phyloP scores from a whole-genome alignment of 2,329 filamentous ascomycete species.

The Apiospora kogelbergensis region DNA sequence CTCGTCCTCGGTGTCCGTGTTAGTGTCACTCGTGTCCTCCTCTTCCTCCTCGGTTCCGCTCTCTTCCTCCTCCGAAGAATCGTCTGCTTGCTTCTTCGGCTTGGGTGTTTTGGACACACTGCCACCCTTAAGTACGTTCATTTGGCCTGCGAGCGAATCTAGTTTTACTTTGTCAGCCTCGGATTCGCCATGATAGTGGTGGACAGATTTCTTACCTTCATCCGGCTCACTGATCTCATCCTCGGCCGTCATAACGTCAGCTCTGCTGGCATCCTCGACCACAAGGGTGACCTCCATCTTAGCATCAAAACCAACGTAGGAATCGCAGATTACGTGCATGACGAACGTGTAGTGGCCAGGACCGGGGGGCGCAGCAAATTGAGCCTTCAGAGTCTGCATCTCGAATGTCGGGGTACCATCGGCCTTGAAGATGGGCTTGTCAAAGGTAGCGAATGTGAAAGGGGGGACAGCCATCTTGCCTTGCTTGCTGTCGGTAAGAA shows the following conservation, averaged over 20 bases:
- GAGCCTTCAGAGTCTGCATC: constrained; percentile 94
- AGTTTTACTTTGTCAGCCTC: constrained; percentile 27
- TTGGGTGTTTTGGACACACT: constrained; percentile 52
- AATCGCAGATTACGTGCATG: constrained; percentile 91
- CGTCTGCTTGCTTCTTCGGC: constrained; percentile 57
- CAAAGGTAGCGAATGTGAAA: constrained; percentile 91
- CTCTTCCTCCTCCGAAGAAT: constrained; percentile 71
- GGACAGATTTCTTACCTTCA: constrained; percentile 68
- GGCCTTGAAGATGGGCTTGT: constrained; percentile 80
- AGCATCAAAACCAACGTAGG: constrained; percentile 90
- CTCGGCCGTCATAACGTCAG: constrained; percentile 75
- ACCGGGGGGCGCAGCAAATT: constrained; percentile 93
- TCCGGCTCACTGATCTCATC: constrained; percentile 98
- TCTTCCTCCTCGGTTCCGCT: constrained; percentile 78
- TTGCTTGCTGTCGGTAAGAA: constrained; percentile 90
- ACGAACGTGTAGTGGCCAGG: constrained; percentile 92
- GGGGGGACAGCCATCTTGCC: constrained; percentile 96
- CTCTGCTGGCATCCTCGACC: constrained; percentile 87
- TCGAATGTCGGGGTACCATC: constrained; percentile 87
- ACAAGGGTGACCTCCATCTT: constrained; percentile 87
- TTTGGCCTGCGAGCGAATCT: constrained; percentile 90
- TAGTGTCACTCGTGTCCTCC: constrained; percentile 65
- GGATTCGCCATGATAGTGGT: constrained; percentile 11
- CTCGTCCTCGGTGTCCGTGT: constrained; percentile 67
- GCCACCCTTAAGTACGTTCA: constrained; percentile 81